These are phyloP conservation scores for Coemansia sp. DNA, from an alignment of 192 early-diverging fungal species.

Conservation along the genomic window DNA sequence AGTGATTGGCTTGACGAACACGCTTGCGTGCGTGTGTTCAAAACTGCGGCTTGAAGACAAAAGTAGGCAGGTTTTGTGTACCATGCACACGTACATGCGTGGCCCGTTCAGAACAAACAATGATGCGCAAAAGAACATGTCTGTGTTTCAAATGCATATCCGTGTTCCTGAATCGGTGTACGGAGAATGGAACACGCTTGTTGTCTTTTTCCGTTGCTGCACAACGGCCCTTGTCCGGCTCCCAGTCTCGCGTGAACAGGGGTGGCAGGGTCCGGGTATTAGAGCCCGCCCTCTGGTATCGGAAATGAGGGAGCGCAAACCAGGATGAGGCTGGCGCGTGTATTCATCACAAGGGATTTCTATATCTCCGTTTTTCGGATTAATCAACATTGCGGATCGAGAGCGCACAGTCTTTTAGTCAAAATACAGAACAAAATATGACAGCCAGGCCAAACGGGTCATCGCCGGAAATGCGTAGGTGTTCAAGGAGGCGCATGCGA, in stretches of 20 bases:
- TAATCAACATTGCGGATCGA: neutral
- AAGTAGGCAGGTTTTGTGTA: too few relatives aligned
- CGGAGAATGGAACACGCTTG: neutral
- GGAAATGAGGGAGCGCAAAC: too few relatives aligned
- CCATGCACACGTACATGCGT: neutral
- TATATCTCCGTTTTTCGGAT: neutral
- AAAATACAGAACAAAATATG: neutral
- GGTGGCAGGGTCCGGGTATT: too few relatives aligned
- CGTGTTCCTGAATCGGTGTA: neutral
- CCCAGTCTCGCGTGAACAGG: too few relatives aligned
- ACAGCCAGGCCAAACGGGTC: neutral
- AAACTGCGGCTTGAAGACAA: too few relatives aligned
- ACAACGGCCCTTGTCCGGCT: too few relatives aligned
- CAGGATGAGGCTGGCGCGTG: too few relatives aligned
- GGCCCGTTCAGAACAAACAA: neutral
- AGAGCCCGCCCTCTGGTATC: too few relatives aligned
- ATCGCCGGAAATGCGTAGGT: neutral
- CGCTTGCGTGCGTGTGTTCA: neutral
- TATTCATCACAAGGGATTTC: neutral
- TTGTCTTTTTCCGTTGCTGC: neutral
- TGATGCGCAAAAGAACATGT: neutral
- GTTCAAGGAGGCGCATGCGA: slow-evolving; percentile 10
- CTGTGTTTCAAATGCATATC: neutral
- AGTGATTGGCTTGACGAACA: neutral
- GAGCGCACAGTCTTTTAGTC: neutral